Percentiles rank a stretch among this genome's conserved stretches.
Evolutionary conservation across 2,329 filamentous ascomycete species (phyloP).

Genomic region (Sclerotinia nivalis): DNA sequence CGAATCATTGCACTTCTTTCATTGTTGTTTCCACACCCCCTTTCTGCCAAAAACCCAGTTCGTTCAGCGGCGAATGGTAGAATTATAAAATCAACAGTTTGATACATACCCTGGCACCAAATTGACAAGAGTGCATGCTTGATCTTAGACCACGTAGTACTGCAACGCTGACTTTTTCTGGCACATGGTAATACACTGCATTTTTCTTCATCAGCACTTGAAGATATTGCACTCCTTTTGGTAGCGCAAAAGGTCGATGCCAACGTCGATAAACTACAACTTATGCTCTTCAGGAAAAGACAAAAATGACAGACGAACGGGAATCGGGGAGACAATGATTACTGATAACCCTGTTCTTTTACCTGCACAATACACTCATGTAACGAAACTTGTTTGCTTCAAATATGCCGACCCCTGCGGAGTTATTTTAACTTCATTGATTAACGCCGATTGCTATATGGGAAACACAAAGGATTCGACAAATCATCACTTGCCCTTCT

Average conservation of each 20-base stretch:
- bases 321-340: neutral
- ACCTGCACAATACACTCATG: too few species aligned
- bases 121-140: neutral
- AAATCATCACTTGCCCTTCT: conserved; percentile 5
- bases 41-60: neutral
- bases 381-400: neutral
- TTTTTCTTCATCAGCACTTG: neutral
- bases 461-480: neutral
- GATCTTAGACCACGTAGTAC: conserved; percentile 6
- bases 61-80: conserved; percentile 14
- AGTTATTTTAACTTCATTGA: neutral
- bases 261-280: neutral
- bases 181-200: neutral
- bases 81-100: neutral
- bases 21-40: neutral
- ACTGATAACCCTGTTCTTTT: neutral
- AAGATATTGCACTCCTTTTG: neutral
- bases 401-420: neutral
- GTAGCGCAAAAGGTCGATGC: neutral
- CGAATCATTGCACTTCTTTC: neutral
- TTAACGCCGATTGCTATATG: neutral
- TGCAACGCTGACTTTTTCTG: neutral
- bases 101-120: neutral
- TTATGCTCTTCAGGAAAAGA: neutral
- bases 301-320: neutral